These are phyloP conservation scores for Aspergillus affinis DNA, from an alignment of 495 filamentous ascomycete genomes.

Conservation along the genomic window DNA sequence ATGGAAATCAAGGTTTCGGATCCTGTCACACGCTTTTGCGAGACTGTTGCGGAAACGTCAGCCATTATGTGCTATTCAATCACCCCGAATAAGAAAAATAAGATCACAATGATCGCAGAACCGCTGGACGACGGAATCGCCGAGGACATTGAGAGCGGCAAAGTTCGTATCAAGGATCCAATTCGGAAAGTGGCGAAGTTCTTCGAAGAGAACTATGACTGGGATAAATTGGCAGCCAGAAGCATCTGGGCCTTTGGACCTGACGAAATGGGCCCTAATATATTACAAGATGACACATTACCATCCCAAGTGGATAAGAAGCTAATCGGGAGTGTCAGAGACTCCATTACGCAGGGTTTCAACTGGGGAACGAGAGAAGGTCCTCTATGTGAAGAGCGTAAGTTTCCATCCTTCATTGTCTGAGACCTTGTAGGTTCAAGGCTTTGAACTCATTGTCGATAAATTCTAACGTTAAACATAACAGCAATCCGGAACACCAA, in stretches of 20 bases:
- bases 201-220: conserved; percentile 96
- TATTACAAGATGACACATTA: conserved; percentile 93
- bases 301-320: conserved; percentile 89
- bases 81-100: conserved; percentile 98
- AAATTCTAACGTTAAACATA: conserved; percentile 8
- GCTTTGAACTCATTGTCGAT: not conserved
- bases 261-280: conserved; percentile 92
- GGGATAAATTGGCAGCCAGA: conserved; percentile 89
- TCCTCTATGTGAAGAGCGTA: conserved; percentile 96
- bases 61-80: conserved; percentile 97
- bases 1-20: conserved; percentile 99
- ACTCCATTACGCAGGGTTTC: conserved; percentile 92
- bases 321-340: conserved; percentile 79
- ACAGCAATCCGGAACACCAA: conserved; percentile 93
- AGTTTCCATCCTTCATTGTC: conserved; percentile 38
- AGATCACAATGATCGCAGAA: conserved; percentile 97
- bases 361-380: conserved; percentile 94
- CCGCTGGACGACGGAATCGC: conserved; percentile 92
- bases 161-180: conserved; percentile 88
- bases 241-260: conserved; percentile 99
- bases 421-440: not conserved
- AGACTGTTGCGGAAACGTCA: conserved; percentile 96
- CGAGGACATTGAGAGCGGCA: conserved; percentile 89
- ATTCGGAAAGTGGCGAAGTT: conserved; percentile 91
- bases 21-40: conserved; percentile 94